These are phyloP conservation scores for Xylariaceae sp. DNA, from an alignment of 2,329 filamentous ascomycete genomes.

Conservation along the genomic window DNA sequence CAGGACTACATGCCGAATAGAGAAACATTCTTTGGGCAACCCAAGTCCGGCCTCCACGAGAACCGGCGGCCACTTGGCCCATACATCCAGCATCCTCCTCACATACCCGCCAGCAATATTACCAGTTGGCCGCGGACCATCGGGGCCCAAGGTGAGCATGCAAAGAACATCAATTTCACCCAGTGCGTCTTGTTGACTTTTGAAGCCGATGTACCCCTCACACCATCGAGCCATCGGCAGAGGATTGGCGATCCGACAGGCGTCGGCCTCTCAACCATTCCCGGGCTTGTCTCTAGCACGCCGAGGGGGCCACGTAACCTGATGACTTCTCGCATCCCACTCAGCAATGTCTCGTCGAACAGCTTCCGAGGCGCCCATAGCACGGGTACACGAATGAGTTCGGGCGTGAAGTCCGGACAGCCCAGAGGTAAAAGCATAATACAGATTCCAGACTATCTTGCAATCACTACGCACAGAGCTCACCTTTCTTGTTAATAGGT, in stretches of 20 bases:
- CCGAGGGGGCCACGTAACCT: slow-evolving; percentile 20
- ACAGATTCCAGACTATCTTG: neutral
- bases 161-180: neutral
- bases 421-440: slow-evolving; percentile 20
- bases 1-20: slow-evolving; percentile 7
- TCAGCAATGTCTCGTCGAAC: slow-evolving; percentile 14
- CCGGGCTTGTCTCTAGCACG: slow-evolving; percentile 30
- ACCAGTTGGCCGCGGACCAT: slow-evolving; percentile 13
- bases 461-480: too few species aligned
- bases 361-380: slow-evolving; percentile 13
- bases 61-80: slow-evolving; percentile 3
- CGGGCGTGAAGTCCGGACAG: slow-evolving; percentile 27
- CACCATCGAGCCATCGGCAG: slow-evolving; percentile 32
- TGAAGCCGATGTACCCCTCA: slow-evolving; percentile 29
- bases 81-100: slow-evolving; percentile 8
- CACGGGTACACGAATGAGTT: slow-evolving; percentile 24
- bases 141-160: slow-evolving; percentile 12
- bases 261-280: slow-evolving; percentile 28
- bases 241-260: slow-evolving; percentile 22
- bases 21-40: slow-evolving; percentile 9
- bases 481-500: slow-evolving; percentile 7
- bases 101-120: slow-evolving; percentile 1
- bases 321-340: slow-evolving; percentile 16
- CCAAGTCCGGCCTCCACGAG: slow-evolving; percentile 7
- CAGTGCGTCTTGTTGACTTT: slow-evolving; percentile 2